Conservation (phyloP, 352 stramenopile genomes). For the Phytopythium mirpurense region DNA sequence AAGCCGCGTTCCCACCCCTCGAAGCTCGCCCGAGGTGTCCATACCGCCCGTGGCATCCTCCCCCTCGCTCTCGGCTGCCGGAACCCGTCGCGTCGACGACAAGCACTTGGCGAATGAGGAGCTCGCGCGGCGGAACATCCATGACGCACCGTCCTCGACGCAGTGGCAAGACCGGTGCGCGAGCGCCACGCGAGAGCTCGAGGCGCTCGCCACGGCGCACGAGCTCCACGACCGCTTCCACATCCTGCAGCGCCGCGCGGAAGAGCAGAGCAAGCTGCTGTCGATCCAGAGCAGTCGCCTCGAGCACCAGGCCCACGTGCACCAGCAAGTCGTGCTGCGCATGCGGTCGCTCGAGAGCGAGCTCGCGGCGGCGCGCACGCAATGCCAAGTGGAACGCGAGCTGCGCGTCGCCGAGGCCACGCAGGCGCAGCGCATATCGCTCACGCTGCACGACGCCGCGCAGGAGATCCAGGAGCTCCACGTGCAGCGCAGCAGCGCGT, state of each 20-base stretch:
- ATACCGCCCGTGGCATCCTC: background rate
- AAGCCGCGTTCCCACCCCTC: background rate
- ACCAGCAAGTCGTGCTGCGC: constrained; percentile 52
- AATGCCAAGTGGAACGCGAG: constrained; percentile 44
- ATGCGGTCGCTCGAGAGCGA: constrained; percentile 39
- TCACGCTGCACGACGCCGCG: constrained; percentile 40
- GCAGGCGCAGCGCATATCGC: constrained; percentile 51
- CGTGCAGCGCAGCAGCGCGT: constrained; percentile 38
- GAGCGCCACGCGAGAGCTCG: constrained; percentile 13
- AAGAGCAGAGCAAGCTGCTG: constrained; percentile 67
- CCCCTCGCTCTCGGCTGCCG: background rate
- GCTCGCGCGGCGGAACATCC: constrained; percentile 7
- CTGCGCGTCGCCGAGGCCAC: constrained; percentile 43
- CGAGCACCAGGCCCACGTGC: constrained; percentile 39
- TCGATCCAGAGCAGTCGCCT: constrained; percentile 53
- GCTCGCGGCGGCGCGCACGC: constrained; percentile 28
- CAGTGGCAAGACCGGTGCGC: constrained; percentile 29
- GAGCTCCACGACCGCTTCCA: constrained; percentile 47
- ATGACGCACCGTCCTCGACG: constrained; percentile 7
- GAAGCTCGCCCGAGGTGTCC: background rate
- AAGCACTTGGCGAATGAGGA: background rate
- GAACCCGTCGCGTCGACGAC: background rate
- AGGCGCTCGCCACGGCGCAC: constrained; percentile 22
- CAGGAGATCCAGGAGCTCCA: constrained; percentile 44
- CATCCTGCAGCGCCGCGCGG: constrained; percentile 44